Evolutionary conservation across 768 basidiomycete species (phyloP), one percentile per base, ranked within the genome.

Genomic region (Lentinula boryana): DNA sequence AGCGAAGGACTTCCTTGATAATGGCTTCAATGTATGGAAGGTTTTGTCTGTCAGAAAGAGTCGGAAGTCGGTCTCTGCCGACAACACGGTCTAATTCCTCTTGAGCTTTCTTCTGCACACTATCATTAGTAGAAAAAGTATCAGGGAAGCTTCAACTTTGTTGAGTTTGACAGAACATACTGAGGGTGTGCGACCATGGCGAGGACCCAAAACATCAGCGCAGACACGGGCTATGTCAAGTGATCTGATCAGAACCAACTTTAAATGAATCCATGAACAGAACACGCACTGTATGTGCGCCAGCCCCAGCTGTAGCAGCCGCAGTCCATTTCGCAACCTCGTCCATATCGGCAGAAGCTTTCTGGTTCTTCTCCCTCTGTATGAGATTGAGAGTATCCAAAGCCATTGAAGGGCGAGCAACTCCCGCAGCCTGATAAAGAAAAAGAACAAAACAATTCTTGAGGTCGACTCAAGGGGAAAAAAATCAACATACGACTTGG

Each of bases 91-190:
- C 74, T 9, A 78, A 60, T 61, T 78, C 76, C 15, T 62, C 69
- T 12, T 72, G 73, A 12, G 74, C 75, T 23, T 65, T 68, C 4
- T 54, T 66, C 51, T 69, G 68, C 27, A 69, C 68, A 10, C 69
- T 66, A 15, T 66, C 69, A 43, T 74, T 66, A 2, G 72, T 66
- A n/a, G 71, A 40, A 76, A 74, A 72, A 65, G 1, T 74, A 72
- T 4, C 70, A 70, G 66, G 76, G 76, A 72, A 74, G 75, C 61
- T 74, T 71, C 62, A 78, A 72, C 56, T 76, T 70, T 5, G 69
- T 70, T 27, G 75, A 48, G 16, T 7, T 3, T 7, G 41, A n/a
- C 6, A 23, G 4, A 48, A 54, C 53, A 21, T 54, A 54, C 53
- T 54, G 32, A 54, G 53, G 53, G 33, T 54, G 53, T 13, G 53